Base-by-base conservation (phyloP, 169 alveolate species). In the Plasmodium blacklocki region DNA sequence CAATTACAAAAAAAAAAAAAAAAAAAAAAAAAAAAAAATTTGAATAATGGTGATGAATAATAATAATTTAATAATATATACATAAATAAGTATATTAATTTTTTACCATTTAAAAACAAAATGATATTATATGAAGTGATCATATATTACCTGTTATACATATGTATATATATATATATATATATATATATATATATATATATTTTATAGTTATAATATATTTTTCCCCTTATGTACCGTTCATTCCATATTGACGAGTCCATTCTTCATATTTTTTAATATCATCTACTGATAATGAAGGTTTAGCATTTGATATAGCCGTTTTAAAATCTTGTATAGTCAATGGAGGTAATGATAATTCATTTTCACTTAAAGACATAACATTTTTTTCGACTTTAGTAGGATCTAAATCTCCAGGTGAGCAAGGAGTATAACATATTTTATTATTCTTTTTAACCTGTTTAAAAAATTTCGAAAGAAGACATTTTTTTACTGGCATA, bases 281-380 rank as follows among this genome's bases (percentile, higher is more conserved):
- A 71, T 92, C 96, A 23, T 67, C 74, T 9, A 75, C 47, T n/a
- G 94, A 91, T 62, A 62, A 68, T 5, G 80, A 62, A 3, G 88
- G 88, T 29, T 47, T 74, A n/a, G 73, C 62, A 54, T 73, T 62
- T 8, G 92, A 18, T 88, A 88, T 90, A 62, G 88, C 80, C 26
- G 60, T 86, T 91, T 74, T 85, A 80, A 75, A 78, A 73, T 63
- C 92, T 68, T 67, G 88, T 18, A 88, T 74, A 19, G 93, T 78
- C 26, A 92, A 58, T 12, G 94, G 74, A n/a, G 98, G 98, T 15
- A 94, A 93, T 62, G 93, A 86, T 76, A 96, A 83, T 64, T 92
- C 93, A 64, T 93, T 91, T 15, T 94, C 93, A 54, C 93, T 95
- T 45, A 96, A 88, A 32, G 92, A 90, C 97, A 96, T 94, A 43